Evolutionary conservation across 2,329 filamentous ascomycete genomes (phyloP), one percentile per base, ranked within the genome.

Genomic region (Venturia oleaginea): DNA sequence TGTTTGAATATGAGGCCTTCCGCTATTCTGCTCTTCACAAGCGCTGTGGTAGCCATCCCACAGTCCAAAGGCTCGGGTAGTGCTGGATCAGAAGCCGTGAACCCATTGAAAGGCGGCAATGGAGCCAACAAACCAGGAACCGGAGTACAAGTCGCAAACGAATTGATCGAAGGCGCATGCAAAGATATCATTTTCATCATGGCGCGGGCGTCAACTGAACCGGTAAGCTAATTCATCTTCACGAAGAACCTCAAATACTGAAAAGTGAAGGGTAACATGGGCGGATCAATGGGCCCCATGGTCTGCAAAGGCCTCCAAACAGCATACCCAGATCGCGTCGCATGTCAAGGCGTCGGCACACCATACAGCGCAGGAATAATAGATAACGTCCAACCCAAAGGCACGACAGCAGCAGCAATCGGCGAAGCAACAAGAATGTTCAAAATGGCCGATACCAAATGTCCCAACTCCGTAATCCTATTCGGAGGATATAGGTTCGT

Each of bases 301-400:
- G 11, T 62, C 22, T 65, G 64, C 59, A 51, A 38, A 38, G 59
- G 59, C 8, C 59, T 65, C 6, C 46, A 65, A 42, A 7, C 30
- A 5, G 32, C 24, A 6, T 64, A 43, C 24, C 34, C 34, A 42
- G 59, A 34, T 60, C 30, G 68, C 17, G 70, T 74, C 30, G 72
- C 70, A 57, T 74, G 79, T 27, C 79, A 81, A 67, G 79, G 79
- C 17, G 77, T 81, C 17, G 74, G 74, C 4, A 72, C 71, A 40
- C 75, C 75, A 6, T 81, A 81, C 69, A 69, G 64, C 1, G 78
- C 77, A 0, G 67, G 67, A 1, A 51, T 79, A 0, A 64, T 68
- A 0, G 70, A 72, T 30, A 80, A 80, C 66, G 70, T 73, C 46
- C 71, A 77, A 0, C 74, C 76, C 3, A 67, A 70, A 1, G 77